These are phyloP conservation scores for Mycena olivaceomarginata DNA, from an alignment of 768 basidiomycete species.

Conservation along the genomic window DNA sequence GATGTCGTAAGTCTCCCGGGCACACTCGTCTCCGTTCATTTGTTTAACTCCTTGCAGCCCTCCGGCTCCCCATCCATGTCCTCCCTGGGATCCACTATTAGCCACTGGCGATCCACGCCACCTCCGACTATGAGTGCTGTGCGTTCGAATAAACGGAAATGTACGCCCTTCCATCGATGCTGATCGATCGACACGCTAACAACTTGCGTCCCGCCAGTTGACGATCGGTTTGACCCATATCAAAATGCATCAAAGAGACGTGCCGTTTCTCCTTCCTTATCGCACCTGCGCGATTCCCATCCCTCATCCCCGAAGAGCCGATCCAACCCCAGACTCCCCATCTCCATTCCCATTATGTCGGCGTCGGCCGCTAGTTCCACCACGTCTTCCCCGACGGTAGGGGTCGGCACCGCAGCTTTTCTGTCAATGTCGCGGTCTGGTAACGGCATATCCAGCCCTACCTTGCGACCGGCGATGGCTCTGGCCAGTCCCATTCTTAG, in stretches of 20 bases:
- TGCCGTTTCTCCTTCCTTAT: conserved; percentile 88
- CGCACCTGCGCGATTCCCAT: conserved; percentile 74
- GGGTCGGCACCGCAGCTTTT: conserved; percentile 67
- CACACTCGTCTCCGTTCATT: conserved; percentile 38
- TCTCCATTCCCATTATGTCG: conserved; percentile 83
- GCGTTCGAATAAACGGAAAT: conserved; percentile 88
- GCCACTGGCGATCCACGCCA: conserved; percentile 89
- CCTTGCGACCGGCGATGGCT: conserved; percentile 81
- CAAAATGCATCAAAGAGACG: conserved; percentile 86
- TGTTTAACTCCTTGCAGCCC: conserved; percentile 58
- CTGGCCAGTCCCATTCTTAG: conserved; percentile 86
- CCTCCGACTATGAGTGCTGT: conserved; percentile 87
- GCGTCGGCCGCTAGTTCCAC: conserved; percentile 75
- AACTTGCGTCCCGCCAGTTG: conserved; percentile 67
- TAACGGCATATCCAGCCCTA: conserved; percentile 84
- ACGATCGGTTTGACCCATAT: conserved; percentile 92
- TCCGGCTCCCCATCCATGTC: conserved; percentile 79
- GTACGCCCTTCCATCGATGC: conserved; percentile 61
- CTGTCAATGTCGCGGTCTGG: conserved; percentile 64
- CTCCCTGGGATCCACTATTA: conserved; percentile 63
- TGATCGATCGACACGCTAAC: conserved; percentile 37
- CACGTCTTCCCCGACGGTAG: conserved; percentile 84
- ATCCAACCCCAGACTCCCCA: conserved; percentile 71
- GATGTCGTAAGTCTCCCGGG: conserved; percentile 75
- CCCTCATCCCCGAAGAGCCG: conserved; percentile 71